Conservation (phyloP, 164 flowering plant genomes). For the Tinospora cordifolia region DNA sequence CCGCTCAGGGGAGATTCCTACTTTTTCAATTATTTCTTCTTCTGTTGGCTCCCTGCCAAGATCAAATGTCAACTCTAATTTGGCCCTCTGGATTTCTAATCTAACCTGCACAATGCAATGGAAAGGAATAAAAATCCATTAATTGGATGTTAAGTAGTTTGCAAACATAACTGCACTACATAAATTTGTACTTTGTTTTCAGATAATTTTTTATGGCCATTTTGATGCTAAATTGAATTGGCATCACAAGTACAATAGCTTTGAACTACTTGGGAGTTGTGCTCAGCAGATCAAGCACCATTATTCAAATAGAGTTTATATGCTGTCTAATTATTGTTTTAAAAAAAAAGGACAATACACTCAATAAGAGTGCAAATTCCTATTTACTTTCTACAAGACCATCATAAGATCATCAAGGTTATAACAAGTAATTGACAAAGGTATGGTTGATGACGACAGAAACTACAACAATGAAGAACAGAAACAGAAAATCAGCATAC, state of each 20-base stretch:
- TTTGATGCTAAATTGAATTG: background rate
- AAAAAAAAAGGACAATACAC: background rate
- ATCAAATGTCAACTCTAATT: slow-evolving; percentile 51
- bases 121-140: background rate
- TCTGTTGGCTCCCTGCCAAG: slow-evolving; percentile 68
- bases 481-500: slow-evolving; percentile 29
- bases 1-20: slow-evolving; percentile 71
- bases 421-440: background rate
- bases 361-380: background rate
- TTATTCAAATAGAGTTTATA: background rate
- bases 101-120: slow-evolving; percentile 53
- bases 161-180: background rate
- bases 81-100: slow-evolving; percentile 66
- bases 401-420: background rate
- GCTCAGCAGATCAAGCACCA: background rate
- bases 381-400: background rate
- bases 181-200: background rate
- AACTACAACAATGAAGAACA: background rate
- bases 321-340: too few relatives aligned
- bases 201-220: background rate
- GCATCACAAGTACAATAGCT: background rate
- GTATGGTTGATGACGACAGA: background rate
- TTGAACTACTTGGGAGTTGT: background rate
- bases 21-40: slow-evolving; percentile 59
- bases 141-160: background rate